Percentiles rank a stretch among this genome's conserved stretches.
Conservation (phyloP, 441 rosid species). For the Brassica hybrid region DNA sequence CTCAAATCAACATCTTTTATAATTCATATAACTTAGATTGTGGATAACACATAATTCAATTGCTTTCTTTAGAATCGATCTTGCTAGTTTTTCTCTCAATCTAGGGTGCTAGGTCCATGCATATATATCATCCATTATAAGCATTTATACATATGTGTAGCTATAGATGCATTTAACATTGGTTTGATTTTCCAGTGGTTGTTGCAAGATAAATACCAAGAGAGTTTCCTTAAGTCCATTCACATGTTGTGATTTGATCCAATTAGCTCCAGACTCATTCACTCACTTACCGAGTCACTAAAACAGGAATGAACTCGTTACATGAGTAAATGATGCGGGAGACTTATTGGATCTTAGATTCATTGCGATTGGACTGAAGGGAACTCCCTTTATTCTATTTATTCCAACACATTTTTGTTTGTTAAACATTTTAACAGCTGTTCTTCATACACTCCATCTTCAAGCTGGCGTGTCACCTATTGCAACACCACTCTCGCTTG, state of each 20-base stretch:
- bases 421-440: background rate
- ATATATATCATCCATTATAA: background rate
- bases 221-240: slow-evolving; percentile 16
- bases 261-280: slow-evolving; percentile 13
- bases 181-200: background rate
- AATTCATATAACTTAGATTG: background rate
- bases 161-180: background rate
- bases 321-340: no score
- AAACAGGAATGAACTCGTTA: no score
- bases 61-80: background rate
- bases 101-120: background rate
- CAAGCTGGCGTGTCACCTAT: background rate
- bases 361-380: no score
- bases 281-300: slow-evolving; percentile 11
- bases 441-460: background rate
- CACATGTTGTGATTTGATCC: slow-evolving; percentile 13
- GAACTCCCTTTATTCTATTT: background rate
- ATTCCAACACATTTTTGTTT: background rate
- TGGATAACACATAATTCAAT: background rate
- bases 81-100: background rate
- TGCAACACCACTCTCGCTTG: background rate
- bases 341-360: no score
- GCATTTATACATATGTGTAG: background rate
- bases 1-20: background rate
- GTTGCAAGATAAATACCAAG: background rate